Conservation (phyloP, 2,329 filamentous ascomycete species). For the Penicillium aurantiogriseum region DNA sequence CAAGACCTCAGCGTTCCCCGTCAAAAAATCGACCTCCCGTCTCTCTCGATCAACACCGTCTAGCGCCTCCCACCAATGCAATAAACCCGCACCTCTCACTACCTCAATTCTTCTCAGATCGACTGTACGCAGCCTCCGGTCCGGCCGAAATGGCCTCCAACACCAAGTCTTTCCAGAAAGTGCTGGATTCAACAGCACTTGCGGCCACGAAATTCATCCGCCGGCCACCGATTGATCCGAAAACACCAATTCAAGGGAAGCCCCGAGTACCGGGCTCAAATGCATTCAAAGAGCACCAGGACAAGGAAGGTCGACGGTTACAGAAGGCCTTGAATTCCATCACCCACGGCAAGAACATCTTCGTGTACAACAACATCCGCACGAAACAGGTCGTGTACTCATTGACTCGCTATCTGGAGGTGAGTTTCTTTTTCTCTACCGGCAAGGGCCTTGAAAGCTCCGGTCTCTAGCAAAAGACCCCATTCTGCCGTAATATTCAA, state of each 20-base stretch:
- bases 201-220: constrained; percentile 38
- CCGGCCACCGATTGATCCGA: constrained; percentile 35
- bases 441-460: background rate
- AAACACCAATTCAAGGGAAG: constrained; percentile 44
- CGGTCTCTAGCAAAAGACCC: too few relatives aligned
- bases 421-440: constrained; percentile 31
- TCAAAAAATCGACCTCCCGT: constrained; percentile 38
- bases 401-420: constrained; percentile 55
- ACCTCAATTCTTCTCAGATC: background rate
- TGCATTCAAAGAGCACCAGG: constrained; percentile 41
- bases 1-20: constrained; percentile 28
- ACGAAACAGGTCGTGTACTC: constrained; percentile 67
- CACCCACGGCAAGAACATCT: constrained; percentile 59
- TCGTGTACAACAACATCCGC: constrained; percentile 60
- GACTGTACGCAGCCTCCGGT: constrained; percentile 16
- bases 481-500: background rate
- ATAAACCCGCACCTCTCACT: constrained; percentile 14
- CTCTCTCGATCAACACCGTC: constrained; percentile 16
- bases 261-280: constrained; percentile 40
- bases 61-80: constrained; percentile 19
- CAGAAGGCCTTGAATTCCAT: constrained; percentile 48
- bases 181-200: constrained; percentile 43
- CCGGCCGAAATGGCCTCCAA: constrained; percentile 40
- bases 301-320: constrained; percentile 40
- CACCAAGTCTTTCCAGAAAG: constrained; percentile 33